Conservation (phyloP, 148 eudicot species). For the Chenopodium quinoa region DNA sequence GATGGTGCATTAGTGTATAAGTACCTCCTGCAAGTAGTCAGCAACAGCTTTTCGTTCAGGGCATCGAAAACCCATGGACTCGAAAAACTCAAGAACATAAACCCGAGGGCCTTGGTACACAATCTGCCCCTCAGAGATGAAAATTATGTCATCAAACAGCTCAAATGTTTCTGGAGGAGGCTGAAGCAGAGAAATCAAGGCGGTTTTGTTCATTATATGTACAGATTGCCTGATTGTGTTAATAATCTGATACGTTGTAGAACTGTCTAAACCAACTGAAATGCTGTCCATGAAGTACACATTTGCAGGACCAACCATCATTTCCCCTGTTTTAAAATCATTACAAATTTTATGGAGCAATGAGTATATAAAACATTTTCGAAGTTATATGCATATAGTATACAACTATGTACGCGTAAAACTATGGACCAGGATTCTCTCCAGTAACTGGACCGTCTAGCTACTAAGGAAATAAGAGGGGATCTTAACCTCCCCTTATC, state of each 20-base stretch:
- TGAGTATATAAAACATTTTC: too few relatives aligned
- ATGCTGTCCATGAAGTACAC: conserved; percentile 48
- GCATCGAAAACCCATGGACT: conserved; percentile 26
- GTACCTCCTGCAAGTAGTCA: conserved; percentile 44
- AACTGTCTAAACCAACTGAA: conserved; percentile 47
- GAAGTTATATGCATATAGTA: too few relatives aligned
- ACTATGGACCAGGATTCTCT: background rate
- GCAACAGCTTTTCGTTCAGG: conserved; percentile 32
- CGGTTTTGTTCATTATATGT: conserved; percentile 38
- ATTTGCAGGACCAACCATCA: conserved; percentile 45
- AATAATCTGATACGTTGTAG: conserved; percentile 45
- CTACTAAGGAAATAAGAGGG: too few relatives aligned
- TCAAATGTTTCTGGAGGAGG: conserved; percentile 56
- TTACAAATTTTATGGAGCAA: conserved; percentile 1
- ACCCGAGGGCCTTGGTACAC: conserved; percentile 54
- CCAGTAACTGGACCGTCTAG: background rate
- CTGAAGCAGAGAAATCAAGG: conserved; percentile 44
- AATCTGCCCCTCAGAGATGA: conserved; percentile 46
- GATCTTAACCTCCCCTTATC: too few relatives aligned
- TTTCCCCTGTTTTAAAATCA: conserved; percentile 34
- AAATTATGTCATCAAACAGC: conserved; percentile 57
- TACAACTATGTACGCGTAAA: background rate
- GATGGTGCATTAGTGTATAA: background rate
- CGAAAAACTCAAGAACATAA: conserved; percentile 35
- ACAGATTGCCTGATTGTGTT: conserved; percentile 40